Percentiles rank a stretch among this genome's conserved stretches.
Conservation (phyloP, 148 eudicot species). For the Silene latifolia region DNA sequence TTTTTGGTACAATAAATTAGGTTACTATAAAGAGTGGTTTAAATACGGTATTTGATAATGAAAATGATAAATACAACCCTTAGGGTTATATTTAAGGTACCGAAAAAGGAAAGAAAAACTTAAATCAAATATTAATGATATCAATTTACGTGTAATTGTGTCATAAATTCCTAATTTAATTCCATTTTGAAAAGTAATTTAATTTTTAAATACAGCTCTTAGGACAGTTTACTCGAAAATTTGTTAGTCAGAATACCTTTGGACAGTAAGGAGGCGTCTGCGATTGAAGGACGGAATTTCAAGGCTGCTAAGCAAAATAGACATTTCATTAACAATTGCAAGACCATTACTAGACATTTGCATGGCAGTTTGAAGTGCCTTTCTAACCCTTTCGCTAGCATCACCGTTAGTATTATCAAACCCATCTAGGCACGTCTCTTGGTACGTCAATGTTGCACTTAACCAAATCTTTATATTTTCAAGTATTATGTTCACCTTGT, state of each 20-base stretch:
- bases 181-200: no score
- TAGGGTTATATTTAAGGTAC: no score
- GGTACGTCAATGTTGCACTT: slow-evolving; percentile 66
- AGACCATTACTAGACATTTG: slow-evolving; percentile 62
- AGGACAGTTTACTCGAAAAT: no score
- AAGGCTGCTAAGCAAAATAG: slow-evolving; percentile 15
- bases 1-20: no score
- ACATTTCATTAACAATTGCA: slow-evolving; percentile 51
- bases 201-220: no score
- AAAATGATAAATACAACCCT: no score
- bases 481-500: slow-evolving; percentile 20
- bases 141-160: no score
- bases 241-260: background rate
- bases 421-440: slow-evolving; percentile 73
- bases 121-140: no score
- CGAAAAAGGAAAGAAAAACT: no score
- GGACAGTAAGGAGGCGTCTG: slow-evolving; percentile 11
- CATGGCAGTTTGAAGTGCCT: slow-evolving; percentile 32
- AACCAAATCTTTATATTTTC: slow-evolving; percentile 51
- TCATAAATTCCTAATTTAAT: no score
- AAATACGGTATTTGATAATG: no score
- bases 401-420: slow-evolving; percentile 51
- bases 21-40: no score
- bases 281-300: slow-evolving; percentile 24
- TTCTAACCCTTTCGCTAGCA: slow-evolving; percentile 40